phyloP scores from a whole-genome alignment of 2,329 filamentous ascomycete genomes.

The Hortaea werneckii region DNA sequence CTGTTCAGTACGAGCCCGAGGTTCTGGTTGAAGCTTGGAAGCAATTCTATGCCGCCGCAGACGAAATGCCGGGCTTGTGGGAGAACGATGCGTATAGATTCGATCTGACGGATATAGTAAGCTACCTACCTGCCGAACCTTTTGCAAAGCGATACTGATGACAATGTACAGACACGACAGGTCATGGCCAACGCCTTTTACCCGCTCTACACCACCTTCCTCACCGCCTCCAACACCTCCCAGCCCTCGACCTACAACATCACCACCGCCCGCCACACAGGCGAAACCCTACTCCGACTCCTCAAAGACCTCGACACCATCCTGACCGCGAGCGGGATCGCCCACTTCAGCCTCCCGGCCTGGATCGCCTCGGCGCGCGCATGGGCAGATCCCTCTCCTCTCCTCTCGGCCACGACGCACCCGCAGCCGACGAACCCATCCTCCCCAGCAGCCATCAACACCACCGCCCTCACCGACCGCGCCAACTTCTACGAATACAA shows the following conservation, averaged over 20 bases:
- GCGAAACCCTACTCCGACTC: constrained; percentile 25
- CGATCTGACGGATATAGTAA: constrained; percentile 37
- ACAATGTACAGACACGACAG: constrained; percentile 29
- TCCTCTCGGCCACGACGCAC: not conserved
- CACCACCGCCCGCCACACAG: constrained; percentile 15
- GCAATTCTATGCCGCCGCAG: constrained; percentile 29
- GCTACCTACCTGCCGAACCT: not conserved
- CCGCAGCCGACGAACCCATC: too few relatives aligned
- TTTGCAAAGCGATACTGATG: too few relatives aligned
- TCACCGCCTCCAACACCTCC: constrained; percentile 25
- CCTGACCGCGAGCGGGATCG: constrained; percentile 28
- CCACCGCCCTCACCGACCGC: constrained; percentile 1
- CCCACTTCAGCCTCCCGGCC: constrained; percentile 32
- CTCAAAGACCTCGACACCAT: constrained; percentile 32
- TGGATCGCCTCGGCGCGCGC: constrained; percentile 34
- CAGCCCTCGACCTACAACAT: constrained; percentile 10
- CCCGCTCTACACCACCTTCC: constrained; percentile 28
- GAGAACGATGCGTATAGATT: constrained; percentile 31
- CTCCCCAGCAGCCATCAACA: constrained; percentile 1
- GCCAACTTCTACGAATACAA: constrained; percentile 36
- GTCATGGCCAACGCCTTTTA: constrained; percentile 39
- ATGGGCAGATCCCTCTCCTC: constrained; percentile 13
- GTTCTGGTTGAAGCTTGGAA: constrained; percentile 32
- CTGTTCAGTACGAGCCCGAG: constrained; percentile 32
- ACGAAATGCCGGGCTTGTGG: constrained; percentile 26